A percentile compares a stretch with the other conserved stretches of the same genome.
Evolutionary conservation across 306 rosid species (phyloP).

Genomic region (Pueraria montana): DNA sequence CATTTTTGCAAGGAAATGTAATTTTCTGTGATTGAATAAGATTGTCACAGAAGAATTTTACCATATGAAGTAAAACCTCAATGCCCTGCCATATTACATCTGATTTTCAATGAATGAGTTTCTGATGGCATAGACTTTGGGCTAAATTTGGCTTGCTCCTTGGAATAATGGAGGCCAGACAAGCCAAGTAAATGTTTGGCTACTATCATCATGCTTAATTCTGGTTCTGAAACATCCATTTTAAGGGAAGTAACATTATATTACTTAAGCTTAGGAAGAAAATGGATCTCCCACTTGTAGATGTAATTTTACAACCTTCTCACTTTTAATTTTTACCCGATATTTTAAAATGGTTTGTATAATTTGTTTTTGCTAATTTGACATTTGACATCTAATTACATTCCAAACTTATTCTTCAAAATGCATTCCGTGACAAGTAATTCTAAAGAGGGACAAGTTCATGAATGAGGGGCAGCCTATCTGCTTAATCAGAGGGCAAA

Average conservation of each 20-base stretch:
- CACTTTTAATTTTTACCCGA: background rate
- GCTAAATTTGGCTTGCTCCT: background rate
- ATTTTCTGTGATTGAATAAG: background rate
- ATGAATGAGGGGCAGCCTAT: background rate
- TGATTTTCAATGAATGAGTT: constrained; percentile 12
- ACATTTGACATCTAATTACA: background rate
- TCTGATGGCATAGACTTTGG: background rate
- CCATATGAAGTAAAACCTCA: background rate
- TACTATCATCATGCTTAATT: background rate
- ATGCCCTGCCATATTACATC: background rate
- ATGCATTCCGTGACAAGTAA: background rate
- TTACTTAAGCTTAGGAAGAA: background rate
- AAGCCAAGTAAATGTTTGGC: constrained; percentile 4
- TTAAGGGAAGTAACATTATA: background rate
- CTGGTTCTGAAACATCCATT: constrained; percentile 2
- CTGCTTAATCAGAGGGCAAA: constrained; percentile 4
- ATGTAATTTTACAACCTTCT: background rate
- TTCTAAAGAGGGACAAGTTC: background rate
- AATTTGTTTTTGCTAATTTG: constrained; percentile 5
- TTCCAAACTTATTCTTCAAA: background rate
- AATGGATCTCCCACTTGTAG: background rate
- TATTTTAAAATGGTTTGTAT: background rate
- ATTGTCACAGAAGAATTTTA: background rate
- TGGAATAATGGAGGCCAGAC: background rate
- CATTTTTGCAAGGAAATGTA: background rate